These are phyloP conservation scores for Cicer arietinum DNA, from an alignment of 306 rosid species.

Conservation along the genomic window DNA sequence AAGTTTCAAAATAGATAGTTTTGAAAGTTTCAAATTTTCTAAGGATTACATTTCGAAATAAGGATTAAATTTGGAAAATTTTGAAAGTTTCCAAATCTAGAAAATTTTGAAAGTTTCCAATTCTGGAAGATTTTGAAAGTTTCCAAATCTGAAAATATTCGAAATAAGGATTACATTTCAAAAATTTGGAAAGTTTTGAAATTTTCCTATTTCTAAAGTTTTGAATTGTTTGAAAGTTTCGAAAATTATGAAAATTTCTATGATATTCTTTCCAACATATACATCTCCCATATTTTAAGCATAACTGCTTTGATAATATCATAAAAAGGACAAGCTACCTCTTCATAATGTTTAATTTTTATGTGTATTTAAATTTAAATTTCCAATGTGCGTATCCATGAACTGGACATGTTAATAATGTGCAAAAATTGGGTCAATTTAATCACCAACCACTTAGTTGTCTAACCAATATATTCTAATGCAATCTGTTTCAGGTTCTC, in stretches of 20 bases:
- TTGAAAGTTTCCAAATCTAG: too few species aligned
- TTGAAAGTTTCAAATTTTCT: too few species aligned
- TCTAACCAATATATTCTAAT: conserved; percentile 46
- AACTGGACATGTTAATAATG: conserved; percentile 21
- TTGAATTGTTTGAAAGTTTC: too few species aligned
- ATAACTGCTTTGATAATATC: conserved; percentile 43
- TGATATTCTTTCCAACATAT: conserved; percentile 41
- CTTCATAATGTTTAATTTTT: conserved; percentile 37
- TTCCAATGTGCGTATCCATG: conserved; percentile 1
- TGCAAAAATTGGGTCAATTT: conserved; percentile 46
- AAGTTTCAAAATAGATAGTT: too few species aligned
- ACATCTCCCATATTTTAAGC: conserved; percentile 51
- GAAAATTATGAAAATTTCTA: not conserved
- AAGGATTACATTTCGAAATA: too few species aligned
- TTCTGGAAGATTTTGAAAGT: too few species aligned
- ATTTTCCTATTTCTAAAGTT: too few species aligned
- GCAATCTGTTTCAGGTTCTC: conserved; percentile 40
- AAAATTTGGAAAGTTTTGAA: too few species aligned
- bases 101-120: too few species aligned
- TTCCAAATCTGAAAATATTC: too few species aligned
- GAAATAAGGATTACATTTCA: too few species aligned
- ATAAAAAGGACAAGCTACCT: conserved; percentile 30
- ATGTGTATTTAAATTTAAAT: not conserved
- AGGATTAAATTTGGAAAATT: too few species aligned
- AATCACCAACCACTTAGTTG: conserved; percentile 47